Evolutionary conservation across 169 alveolate genomes (phyloP), one percentile per base, ranked within the genome.

Genomic region (Babesia sp.): DNA sequence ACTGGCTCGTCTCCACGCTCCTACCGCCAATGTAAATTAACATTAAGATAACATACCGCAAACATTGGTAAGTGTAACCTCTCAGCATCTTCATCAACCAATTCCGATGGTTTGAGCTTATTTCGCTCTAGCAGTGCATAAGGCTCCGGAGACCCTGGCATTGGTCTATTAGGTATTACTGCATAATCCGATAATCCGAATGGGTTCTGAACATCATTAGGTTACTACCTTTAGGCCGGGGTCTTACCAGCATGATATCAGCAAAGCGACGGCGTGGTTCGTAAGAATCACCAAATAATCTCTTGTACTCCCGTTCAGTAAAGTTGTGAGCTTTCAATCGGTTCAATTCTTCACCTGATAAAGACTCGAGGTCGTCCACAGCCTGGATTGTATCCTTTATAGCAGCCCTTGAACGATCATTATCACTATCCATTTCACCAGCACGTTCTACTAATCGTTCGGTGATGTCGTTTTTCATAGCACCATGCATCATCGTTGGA

Each of bases 271-370:
- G 4, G 0, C 44, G 26, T 9, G 34, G 6, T 12, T 55, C 61
- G 24, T 31, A 14, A 8, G 33, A 34, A 8, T 20, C 39, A 20
- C 66, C 9, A 29, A 69, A 69, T 18, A 22, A 5, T 26, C 48
- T 54, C 56, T 69, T 51, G 48, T 53, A 69, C 26, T 69, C 79
- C 34, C 54, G 45, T 29, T 70, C 73, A 5, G 54, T 51, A 59
- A 33, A 77, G 68, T 77, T 67, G 57, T 77, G 86, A 29, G 68
- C 68, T 20, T 46, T 54, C 45, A 77, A n/a, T 55, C 28, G 56
- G 26, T 42, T 64, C 54, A 77, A 34, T 11, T 71, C 80, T 28
- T 54, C 58, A 2, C 45, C 79, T 2, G 71, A 9, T 31, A 56
- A 46, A 26, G 41, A 1, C 58, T 69, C 79, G 33, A 69, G 58